Evolutionary conservation across 495 filamentous ascomycete species (phyloP), one percentile per base, ranked within the genome.

Genomic region (Penicillium silybi): DNA sequence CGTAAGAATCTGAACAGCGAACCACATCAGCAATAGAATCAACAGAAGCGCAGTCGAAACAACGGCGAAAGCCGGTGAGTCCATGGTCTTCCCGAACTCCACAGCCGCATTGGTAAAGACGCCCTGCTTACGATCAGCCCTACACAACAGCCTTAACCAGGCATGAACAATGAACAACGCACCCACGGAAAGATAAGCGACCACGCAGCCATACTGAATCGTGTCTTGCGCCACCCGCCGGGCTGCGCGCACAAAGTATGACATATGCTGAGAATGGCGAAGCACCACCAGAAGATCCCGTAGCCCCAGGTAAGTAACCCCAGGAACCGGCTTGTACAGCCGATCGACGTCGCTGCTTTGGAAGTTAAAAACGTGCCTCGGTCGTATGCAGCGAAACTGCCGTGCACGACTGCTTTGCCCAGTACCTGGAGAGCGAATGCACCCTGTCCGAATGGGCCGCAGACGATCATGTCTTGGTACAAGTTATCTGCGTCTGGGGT

Each of bases 381-480:
- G 18, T 63, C n/a, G 37, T 69, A 69, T 42, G 20, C 43, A 7
- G 60, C 65, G 44, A 70, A 67, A 22, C 47, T 56, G 6, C 52
- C 61, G 3, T 54, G 9, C 16, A 42, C 13, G 4, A 67, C 59
- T 3, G 53, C 61, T 13, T 49, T 18, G 9, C 67, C 67, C 6
- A 70, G 50, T 13, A 53, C 42, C 41, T 65, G 67, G 10, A 70
- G 53, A 11, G 69, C 66, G 20, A 69, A 70, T 15, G 58, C 46
- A 11, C 52, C 67, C 39, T 69, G 69, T 1, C 64, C 66, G 22
- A 69, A 69, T 6, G 70, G 67, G 0, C 67, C 67, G 54, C 64
- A 67, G 15, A 72, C 8, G 8, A 72, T 65, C 67, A 74, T 72
- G 39, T 74, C 69, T 44, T 66, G 56, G 27, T 58, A 67, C 11